Base-by-base conservation (phyloP, 306 rosid genomes). In the Argentina anserina region DNA sequence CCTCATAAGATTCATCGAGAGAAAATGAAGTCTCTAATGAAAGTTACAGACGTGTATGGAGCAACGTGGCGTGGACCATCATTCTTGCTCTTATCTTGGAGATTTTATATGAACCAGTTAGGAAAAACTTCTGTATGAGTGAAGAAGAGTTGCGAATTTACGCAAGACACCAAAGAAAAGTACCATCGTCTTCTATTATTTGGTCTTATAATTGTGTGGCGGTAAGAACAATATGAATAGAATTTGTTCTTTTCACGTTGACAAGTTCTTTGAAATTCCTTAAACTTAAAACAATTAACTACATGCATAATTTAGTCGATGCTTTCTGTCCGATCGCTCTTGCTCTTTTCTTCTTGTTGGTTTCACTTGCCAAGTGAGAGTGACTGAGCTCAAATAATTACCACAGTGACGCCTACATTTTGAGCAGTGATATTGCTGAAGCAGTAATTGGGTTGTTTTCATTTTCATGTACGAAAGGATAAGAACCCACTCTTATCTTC, bases 1-100 rank as follows among this genome's bases (percentile, higher is more conserved):
- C 34, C 40, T 20, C 43, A 11, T 46, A 29, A 56, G 70, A 66
- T 70, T 40, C 41, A 65, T 47, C 58, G 36, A 63, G 7, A 46
- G 20, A 28, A 15, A 69, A 15, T 59, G 72, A 52, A 69, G 67
- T 62, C 67, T 31, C 50, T 70, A 40, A 33, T 39, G 75, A 31
- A 60, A 68, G 70, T 65, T 55, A 58, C 55, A 25, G 23, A 21
- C 46, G 17, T 69, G 72, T 53, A 58, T 21, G 37, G 50, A 60
- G 71, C 43, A 74, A 67, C 42, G 34, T 49, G 61, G 47, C 15
- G 69, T 67, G 78, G 78, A 73, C 69, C 73, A 17, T 45, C 70
- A 43, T 45, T 69, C 26, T 31, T 5, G 21, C 43, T 33, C 18
- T 28, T 9, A 69, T 69, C 31, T 39, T 23, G 9, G 39, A 76